Base-by-base conservation (phyloP, 805 yeast genomes). In the Pichia kluyveri region DNA sequence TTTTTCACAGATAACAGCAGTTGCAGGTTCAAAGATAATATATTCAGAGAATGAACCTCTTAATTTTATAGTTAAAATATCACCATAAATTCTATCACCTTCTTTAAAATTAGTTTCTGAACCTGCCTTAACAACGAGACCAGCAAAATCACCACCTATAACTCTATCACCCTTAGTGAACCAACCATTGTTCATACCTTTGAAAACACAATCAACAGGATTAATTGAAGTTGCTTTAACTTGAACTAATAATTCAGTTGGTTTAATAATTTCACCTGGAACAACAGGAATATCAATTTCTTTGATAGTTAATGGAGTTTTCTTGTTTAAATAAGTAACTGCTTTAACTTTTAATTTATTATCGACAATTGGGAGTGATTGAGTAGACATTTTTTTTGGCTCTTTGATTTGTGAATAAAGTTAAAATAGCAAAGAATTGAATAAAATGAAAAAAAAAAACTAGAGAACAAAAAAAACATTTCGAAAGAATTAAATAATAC, bases 41-140 rank as follows among this genome's bases (percentile, higher is more conserved):
- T 77, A 80, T 54, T 78, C 76, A 6, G 70, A 52, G 17, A 72
- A 53, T 1, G 82, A 54, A 34, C 81, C 83, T n/a, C 42, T 37
- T 15, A 10, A 18, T 15, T 28, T 10, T 7, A 52, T 8, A 11
- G 30, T 5, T 2, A 51, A 11, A 14, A 43, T 17, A 26, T 44
- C 40, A 39, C 62, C 61, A 39, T 41, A 54, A 12, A 59, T 49
- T 30, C 41, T 48, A 41, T 58, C 64, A 32, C 62, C 62, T 27
- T 41, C 50, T 41, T 49, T 41, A 18, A 41, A 55, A 30, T 34
- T 47, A 1, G 53, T 45, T 8, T 53, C 37, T 1, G 54, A 23
- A n/a, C 64, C 63, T n/a, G 55, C 51, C 32, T 54, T 50, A 9
- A 56, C 40, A 8, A 59, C 51, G 2, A 41, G 40, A 41, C 63